phyloP scores from a whole-genome alignment of 1,284 basidiomycete species.

The Thelephora terrestris region DNA sequence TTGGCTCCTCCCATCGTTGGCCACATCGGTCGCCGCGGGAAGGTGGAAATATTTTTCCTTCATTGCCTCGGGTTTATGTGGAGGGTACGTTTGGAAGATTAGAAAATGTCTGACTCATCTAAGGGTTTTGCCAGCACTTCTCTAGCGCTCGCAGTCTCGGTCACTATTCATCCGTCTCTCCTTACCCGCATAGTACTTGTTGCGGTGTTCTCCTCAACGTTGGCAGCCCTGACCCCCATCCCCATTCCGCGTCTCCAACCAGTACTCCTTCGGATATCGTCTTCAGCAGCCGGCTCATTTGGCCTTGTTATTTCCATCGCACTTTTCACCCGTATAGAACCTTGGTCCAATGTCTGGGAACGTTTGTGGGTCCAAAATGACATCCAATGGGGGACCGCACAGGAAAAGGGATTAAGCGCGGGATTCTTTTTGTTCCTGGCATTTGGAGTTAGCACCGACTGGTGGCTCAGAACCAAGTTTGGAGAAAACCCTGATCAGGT shows the following conservation, averaged over 20 bases:
- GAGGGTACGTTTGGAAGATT: conserved; percentile 33
- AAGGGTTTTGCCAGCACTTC: conserved; percentile 27
- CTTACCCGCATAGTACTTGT: conserved; percentile 41
- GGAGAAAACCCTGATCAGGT: conserved; percentile 65
- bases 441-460: conserved; percentile 39
- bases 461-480: conserved; percentile 40
- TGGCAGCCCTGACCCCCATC: conserved; percentile 33
- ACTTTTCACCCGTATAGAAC: conserved; percentile 35
- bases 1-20: conserved; percentile 42
- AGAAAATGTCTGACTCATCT: conserved; percentile 6
- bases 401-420: conserved; percentile 49
- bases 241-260: conserved; percentile 37
- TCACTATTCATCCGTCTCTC: conserved; percentile 53
- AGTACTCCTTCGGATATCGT: conserved; percentile 36
- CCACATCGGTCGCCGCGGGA: conserved; percentile 37
- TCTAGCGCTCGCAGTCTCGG: conserved; percentile 38
- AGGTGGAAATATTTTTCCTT: conserved; percentile 39
- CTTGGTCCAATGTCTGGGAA: conserved; percentile 55
- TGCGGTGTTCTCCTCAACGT: conserved; percentile 31
- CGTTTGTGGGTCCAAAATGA: conserved; percentile 42
- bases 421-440: conserved; percentile 43
- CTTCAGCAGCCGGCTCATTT: conserved; percentile 46
- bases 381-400: conserved; percentile 37
- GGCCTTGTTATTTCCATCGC: conserved; percentile 44
- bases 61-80: conserved; percentile 34